Conservation (phyloP, 805 yeast genomes). For the Wickerhamomyces chaumierensis region DNA sequence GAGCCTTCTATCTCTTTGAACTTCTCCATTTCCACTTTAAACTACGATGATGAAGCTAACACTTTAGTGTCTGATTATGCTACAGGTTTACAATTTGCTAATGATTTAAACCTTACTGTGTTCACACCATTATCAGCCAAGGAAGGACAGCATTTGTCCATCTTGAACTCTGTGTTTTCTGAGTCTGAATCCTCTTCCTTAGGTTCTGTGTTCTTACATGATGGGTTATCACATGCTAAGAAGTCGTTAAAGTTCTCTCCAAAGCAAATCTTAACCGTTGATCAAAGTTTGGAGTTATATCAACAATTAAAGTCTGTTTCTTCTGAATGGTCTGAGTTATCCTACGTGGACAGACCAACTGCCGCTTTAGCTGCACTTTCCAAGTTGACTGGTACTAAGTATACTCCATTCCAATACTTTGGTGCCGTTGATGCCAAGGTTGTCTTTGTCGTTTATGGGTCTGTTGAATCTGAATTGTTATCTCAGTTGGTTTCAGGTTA, state of each 20-base stretch:
- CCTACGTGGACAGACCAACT: constrained; percentile 28
- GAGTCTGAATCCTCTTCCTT: constrained; percentile 31
- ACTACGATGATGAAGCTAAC: constrained; percentile 37
- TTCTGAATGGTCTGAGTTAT: constrained; percentile 14
- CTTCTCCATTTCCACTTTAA: constrained; percentile 68
- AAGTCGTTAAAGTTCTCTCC: constrained; percentile 23
- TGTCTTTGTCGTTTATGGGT: constrained; percentile 76
- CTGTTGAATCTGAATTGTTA: constrained; percentile 50
- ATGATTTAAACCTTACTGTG: constrained; percentile 52
- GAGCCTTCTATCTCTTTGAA: constrained; percentile 38
- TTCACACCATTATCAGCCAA: constrained; percentile 50
- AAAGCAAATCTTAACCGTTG: constrained; percentile 7
- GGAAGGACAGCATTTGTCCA: constrained; percentile 59
- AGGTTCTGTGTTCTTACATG: constrained; percentile 55
- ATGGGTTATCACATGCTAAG: constrained; percentile 59
- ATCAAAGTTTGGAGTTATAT: constrained; percentile 33
- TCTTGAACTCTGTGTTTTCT: constrained; percentile 55
- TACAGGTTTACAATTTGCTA: constrained; percentile 49
- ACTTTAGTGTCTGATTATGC: constrained; percentile 54
- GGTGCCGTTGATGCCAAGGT: constrained; percentile 56
- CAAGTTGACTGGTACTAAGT: constrained; percentile 38
- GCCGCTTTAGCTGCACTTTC: constrained; percentile 41
- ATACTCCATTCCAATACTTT: constrained; percentile 55
- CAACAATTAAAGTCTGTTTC: constrained; percentile 22
- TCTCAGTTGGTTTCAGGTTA: constrained; percentile 20